phyloP scores from a whole-genome alignment of 2,329 filamentous ascomycete genomes.

The Aspergillus texensis region DNA sequence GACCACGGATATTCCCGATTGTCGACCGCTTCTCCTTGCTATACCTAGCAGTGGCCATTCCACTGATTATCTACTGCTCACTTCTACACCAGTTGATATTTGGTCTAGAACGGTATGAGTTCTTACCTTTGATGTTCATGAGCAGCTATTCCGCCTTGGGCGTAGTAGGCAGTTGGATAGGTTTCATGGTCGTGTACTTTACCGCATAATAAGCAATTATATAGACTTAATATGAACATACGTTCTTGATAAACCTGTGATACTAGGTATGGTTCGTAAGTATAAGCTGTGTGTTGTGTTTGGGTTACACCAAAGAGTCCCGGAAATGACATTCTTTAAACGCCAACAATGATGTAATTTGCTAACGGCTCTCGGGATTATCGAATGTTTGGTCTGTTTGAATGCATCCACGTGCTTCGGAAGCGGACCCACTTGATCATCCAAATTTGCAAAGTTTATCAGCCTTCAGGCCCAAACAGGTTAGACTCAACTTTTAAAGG shows the following conservation, averaged over 20 bases:
- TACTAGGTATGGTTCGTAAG: neutral
- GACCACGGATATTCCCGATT: slow-evolving; percentile 75
- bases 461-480: slow-evolving; percentile 15
- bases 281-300: neutral
- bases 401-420: slow-evolving; percentile 21
- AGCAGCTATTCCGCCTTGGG: slow-evolving; percentile 92
- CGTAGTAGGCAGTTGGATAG: slow-evolving; percentile 94
- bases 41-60: slow-evolving; percentile 88
- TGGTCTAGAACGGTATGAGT: slow-evolving; percentile 73
- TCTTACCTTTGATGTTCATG: slow-evolving; percentile 94
- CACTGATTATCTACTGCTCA: slow-evolving; percentile 85
- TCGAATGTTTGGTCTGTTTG: slow-evolving; percentile 21
- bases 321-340: neutral
- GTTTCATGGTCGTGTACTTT: slow-evolving; percentile 92
- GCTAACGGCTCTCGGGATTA: neutral
- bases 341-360: slow-evolving; percentile 21
- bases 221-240: neutral
- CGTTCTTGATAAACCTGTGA: neutral
- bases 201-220: slow-evolving; percentile 37
- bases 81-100: slow-evolving; percentile 82
- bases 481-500: slow-evolving; percentile 17
- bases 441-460: slow-evolving; percentile 24
- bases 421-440: slow-evolving; percentile 22
- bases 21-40: slow-evolving; percentile 87
- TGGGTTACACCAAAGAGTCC: too few species aligned